phyloP scores from a whole-genome alignment of 169 alveolate species.

The Plasmodium fragile region DNA sequence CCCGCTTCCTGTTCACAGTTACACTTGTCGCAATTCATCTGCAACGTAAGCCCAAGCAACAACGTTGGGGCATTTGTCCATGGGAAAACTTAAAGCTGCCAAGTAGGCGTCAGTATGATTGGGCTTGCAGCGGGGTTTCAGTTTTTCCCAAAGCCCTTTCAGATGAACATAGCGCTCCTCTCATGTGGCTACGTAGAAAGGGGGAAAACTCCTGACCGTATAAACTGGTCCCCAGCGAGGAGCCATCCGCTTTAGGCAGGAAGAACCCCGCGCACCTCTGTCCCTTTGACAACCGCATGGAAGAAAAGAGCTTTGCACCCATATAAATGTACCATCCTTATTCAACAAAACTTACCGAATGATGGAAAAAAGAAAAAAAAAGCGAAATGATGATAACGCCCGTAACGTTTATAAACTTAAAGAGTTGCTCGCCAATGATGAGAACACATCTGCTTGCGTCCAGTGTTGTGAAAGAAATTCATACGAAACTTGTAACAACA shows the following conservation, averaged over 20 bases:
- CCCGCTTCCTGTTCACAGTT: neutral
- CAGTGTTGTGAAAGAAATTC: constrained; percentile 48
- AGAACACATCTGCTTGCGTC: constrained; percentile 17
- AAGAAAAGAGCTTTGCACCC: neutral
- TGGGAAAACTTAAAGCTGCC: neutral
- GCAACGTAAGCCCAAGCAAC: neutral
- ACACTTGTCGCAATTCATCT: neutral
- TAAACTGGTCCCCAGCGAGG: neutral
- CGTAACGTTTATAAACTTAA: neutral
- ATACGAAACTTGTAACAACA: constrained; percentile 54
- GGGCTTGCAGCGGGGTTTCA: neutral
- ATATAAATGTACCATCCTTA: neutral
- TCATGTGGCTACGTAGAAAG: neutral
- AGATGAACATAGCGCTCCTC: neutral
- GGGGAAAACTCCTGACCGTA: neutral
- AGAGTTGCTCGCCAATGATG: constrained; percentile 13
- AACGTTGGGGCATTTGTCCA: neutral
- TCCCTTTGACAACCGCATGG: neutral
- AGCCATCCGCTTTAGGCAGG: neutral
- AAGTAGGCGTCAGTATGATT: neutral
- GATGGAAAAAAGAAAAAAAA: neutral
- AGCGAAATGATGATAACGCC: neutral
- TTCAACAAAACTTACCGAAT: neutral
- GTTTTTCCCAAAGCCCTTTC: neutral
- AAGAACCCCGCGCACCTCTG: neutral